Base-by-base conservation (phyloP, 2,329 filamentous ascomycete species). In the Neonectria ditissima region DNA sequence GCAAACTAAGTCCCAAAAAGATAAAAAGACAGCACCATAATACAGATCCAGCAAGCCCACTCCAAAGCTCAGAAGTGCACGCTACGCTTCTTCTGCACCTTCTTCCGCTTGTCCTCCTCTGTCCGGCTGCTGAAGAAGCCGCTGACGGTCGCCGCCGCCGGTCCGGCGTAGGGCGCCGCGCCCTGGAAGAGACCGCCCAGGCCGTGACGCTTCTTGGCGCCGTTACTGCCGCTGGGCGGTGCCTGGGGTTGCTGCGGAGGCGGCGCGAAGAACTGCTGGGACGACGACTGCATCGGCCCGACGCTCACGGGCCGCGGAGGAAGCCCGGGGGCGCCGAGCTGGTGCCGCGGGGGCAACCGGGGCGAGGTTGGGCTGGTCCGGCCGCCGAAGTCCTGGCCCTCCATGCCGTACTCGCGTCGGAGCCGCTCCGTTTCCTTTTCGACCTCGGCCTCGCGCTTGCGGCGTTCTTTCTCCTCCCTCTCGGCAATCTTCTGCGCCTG, bases 391-490 rank as follows among this genome's bases (percentile, higher is more conserved):
- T 69, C 76, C 72, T 86, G 83, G 1, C 82, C 82, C 54, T 84
- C 78, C 48, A 87, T 82, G 51, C 92, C 91, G 71, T 92, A 94
- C 70, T 90, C 78, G 69, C 83, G 87, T 22, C 87, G 83, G 37
- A 99, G 81, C 1, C 94, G 86, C 76, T 96, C 93, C 1, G 96
- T 98, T 80, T 99, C 95, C 65, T 85, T 86, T 20, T 94, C 90
- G 1, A 94, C 80, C 69, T 87, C 86, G 10, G 84, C 86, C 32
- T 90, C 85, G 62, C 83, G 79, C 26, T 79, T 84, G 7, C 66
- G 72, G 0, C 81, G 84, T 69, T 91, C 89, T 59, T 83, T 85
- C 26, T 91, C 88, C 73, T 94, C 91, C 45, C 84, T 81, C 52
- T 90, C 86, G 5, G 92, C 82, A 84, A 91, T 90, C 71, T 84